Evolutionary conservation across 2,329 filamentous ascomycete species (phyloP), one percentile per base, ranked within the genome.

Genomic region (Arthrobotrys conoides): DNA sequence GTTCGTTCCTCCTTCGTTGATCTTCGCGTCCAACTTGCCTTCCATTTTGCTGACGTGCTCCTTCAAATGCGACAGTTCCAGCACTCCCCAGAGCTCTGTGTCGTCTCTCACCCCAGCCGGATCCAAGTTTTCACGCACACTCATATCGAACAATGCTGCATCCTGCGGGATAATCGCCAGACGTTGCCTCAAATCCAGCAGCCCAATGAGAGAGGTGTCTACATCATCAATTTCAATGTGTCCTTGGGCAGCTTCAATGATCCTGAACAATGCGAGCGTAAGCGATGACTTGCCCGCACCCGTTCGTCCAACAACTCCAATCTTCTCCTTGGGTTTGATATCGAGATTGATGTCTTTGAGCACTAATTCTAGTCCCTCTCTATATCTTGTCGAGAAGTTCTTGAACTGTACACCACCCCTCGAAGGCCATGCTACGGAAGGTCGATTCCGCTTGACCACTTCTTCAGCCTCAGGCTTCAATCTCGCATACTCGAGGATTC

Each of bases 151-250:
- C 79, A 99, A 89, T 80, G 95, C 95, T 33, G 96, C 95, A 85
- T 99, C 96, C 84, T 99, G 96, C 3, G 96, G 96, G 81, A 99
- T 99, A 83, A 99, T 99, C 69, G 96, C 95, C 59, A 99, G 87
- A 73, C 96, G 91, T 70, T 94, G 89, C 70, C 96, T 91, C 70
- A 99, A 88, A 84, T 99, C 96, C 68, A 97, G 86, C 67, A 99
- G 86, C 1, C 96, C 96, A 83, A 99, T 97, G 2, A 90, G 90
- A 68, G 93, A 95, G 12, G 96, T 97, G 85, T 97, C 92, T 68
- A 99, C 86, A 55, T 89, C 88, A 85, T 99, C 96, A 82, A 99
- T 97, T 82, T 90, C 92, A 82, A 99, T 96, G 82, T 91, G 88
- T 66, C 96, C 96, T 49, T 90, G 89, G 44, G 88, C 89, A 1